These are phyloP conservation scores for Tetrapisispora phaffii DNA, from an alignment of 805 yeast species.

Conservation along the genomic window DNA sequence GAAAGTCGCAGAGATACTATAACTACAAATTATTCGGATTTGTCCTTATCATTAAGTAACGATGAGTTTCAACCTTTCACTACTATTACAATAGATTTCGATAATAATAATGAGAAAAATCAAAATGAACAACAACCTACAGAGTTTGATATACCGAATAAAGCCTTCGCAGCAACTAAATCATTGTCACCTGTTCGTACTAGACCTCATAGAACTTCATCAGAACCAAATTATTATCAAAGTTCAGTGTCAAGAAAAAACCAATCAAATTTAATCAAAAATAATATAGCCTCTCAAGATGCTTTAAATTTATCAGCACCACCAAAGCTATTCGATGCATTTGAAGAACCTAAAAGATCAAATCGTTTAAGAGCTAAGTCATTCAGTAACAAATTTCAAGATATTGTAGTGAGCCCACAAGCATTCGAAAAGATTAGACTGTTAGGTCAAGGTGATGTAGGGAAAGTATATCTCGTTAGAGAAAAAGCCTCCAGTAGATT, in stretches of 20 bases:
- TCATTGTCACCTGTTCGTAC: conserved; percentile 5
- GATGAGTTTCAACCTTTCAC: conserved; percentile 15
- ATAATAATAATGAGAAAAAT: conserved; percentile 6
- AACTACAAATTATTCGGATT: neutral
- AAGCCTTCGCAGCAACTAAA: neutral
- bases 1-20: neutral
- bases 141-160: neutral
- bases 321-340: conserved; percentile 1
- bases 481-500: conserved; percentile 66
- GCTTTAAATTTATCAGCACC: neutral
- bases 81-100: conserved; percentile 17
- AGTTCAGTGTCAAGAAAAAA: conserved; percentile 18
- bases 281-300: neutral
- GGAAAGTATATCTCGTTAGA: conserved; percentile 85
- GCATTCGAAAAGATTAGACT: conserved; percentile 83
- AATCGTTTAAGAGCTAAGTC: conserved; percentile 36
- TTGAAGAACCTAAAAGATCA: conserved; percentile 24
- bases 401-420: conserved; percentile 74
- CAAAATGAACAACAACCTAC: neutral
- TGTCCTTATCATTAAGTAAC: neutral
- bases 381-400: conserved; percentile 57
- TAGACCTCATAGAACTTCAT: conserved; percentile 63
- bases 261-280: conserved; percentile 3
- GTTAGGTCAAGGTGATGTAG: conserved; percentile 97
- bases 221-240: conserved; percentile 64